Conservation (phyloP, 306 rosid genomes). For the Glycyrrhiza uralensis region DNA sequence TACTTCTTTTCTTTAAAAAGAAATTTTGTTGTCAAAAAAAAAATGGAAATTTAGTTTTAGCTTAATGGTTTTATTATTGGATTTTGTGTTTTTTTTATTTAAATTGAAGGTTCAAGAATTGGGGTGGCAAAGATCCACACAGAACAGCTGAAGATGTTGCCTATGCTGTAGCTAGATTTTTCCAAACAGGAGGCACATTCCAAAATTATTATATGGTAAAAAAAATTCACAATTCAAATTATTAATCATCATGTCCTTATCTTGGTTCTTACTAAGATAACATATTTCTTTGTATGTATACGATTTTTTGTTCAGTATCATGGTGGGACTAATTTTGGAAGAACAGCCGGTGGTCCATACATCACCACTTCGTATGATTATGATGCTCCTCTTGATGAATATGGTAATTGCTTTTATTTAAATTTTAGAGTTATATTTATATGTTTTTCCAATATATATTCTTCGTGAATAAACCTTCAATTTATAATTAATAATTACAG, state of each 20-base stretch:
- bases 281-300: background rate
- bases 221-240: background rate
- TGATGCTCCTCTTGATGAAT: slow-evolving; percentile 66
- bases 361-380: slow-evolving; percentile 57
- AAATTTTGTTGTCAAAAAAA: no score
- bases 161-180: slow-evolving; percentile 51
- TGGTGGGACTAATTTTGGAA: slow-evolving; percentile 62
- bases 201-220: slow-evolving; percentile 66
- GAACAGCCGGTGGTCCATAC: slow-evolving; percentile 60
- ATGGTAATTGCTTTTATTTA: slow-evolving; percentile 20
- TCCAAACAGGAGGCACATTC: slow-evolving; percentile 58
- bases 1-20: background rate
- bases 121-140: slow-evolving; percentile 56
- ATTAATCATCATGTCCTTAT: background rate
- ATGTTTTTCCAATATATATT: background rate
- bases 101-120: slow-evolving; percentile 49
- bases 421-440: background rate
- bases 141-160: slow-evolving; percentile 65
- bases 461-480: background rate
- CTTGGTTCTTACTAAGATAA: background rate
- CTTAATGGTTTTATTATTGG: background rate
- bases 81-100: background rate
- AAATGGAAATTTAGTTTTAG: no score
- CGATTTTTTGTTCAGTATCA: slow-evolving; percentile 36
- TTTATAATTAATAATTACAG: slow-evolving; percentile 16